phyloP scores from a whole-genome alignment of 345 rosid genomes.

The Noccaea caerulescens region DNA sequence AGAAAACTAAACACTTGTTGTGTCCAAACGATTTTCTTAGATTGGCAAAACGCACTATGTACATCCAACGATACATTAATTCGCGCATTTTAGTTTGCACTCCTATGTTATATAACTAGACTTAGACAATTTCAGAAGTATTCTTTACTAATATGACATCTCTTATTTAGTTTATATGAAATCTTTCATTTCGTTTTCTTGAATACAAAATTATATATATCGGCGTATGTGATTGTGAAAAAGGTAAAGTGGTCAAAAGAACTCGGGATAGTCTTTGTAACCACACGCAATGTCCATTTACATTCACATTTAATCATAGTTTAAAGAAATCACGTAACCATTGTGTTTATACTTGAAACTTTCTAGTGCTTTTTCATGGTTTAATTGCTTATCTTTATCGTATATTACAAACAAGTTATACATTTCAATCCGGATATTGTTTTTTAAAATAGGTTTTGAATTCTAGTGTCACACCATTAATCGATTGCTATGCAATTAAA shows the following conservation, averaged over 20 bases:
- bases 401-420: neutral
- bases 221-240: neutral
- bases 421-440: neutral
- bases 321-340: slow-evolving; percentile 6
- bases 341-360: neutral
- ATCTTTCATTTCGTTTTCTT: neutral
- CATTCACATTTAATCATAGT: slow-evolving; percentile 7
- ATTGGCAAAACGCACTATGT: slow-evolving; percentile 13
- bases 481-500: neutral
- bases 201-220: neutral
- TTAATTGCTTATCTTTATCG: neutral
- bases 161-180: slow-evolving; percentile 5
- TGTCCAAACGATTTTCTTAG: neutral
- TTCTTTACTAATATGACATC: neutral
- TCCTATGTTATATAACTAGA: neutral
- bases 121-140: neutral
- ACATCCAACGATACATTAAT: neutral
- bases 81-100: neutral
- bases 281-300: slow-evolving; percentile 12
- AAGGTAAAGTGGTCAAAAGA: slow-evolving; percentile 21
- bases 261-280: neutral
- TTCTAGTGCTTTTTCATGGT: neutral
- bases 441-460: neutral
- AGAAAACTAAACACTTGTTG: neutral
- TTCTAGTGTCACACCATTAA: neutral